These are phyloP conservation scores for Drechslerella stenobrocha DNA, from an alignment of 2,329 filamentous ascomycete species.

Conservation along the genomic window DNA sequence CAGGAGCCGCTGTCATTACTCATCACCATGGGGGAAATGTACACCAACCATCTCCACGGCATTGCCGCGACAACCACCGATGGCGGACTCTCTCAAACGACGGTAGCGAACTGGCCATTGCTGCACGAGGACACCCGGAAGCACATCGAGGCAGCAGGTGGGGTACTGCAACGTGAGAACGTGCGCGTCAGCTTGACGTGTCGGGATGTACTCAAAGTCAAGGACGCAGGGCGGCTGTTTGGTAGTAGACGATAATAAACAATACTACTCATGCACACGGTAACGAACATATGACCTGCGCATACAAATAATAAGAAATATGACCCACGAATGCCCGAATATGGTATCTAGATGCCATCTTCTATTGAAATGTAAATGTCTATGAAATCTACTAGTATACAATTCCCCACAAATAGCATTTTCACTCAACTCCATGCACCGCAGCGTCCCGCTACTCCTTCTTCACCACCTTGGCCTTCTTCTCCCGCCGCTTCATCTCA, in stretches of 20 bases:
- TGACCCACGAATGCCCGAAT: no score
- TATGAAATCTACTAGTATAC: conserved; percentile 10
- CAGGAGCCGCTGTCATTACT: conserved; percentile 62
- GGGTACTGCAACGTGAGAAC: conserved; percentile 59
- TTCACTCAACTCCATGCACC: background rate
- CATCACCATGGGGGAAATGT: conserved; percentile 70
- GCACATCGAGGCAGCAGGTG: conserved; percentile 8
- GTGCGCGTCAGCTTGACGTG: conserved; percentile 75
- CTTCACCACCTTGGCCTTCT: conserved; percentile 73
- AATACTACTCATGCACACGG: no score
- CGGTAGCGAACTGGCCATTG: conserved; percentile 73
- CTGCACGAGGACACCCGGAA: conserved; percentile 61
- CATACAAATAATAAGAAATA: no score
- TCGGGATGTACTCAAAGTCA: conserved; percentile 79
- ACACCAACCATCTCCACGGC: conserved; percentile 73
- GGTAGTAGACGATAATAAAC: conserved; percentile 15
- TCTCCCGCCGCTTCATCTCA: conserved; percentile 76
- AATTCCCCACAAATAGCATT: background rate
- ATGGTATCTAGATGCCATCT: no score
- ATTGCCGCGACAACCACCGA: conserved; percentile 71
- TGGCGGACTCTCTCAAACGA: conserved; percentile 64
- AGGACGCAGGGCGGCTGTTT: conserved; percentile 31
- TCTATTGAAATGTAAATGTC: no score
- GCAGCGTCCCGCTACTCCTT: conserved; percentile 58
- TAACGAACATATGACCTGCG: no score